These are phyloP conservation scores for Arabis hirsuta DNA, from an alignment of 345 rosid species.

Conservation along the genomic window DNA sequence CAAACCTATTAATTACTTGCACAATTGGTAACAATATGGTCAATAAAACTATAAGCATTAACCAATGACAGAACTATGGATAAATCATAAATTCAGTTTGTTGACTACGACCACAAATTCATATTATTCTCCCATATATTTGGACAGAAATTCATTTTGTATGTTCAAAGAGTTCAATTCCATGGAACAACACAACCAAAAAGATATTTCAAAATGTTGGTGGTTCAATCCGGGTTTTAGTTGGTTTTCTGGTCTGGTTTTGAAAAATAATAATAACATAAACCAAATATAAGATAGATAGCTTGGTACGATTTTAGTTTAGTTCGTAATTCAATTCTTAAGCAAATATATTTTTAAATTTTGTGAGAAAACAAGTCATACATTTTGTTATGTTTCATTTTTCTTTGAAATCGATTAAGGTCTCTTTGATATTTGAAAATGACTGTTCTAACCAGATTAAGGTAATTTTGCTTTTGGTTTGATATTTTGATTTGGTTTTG, in stretches of 20 bases:
- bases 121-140: not conserved
- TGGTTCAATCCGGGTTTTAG: not conserved
- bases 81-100: not conserved
- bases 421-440: not conserved
- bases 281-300: not conserved
- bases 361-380: not conserved
- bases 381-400: not conserved
- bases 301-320: not conserved
- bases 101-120: conserved; percentile 8
- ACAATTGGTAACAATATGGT: not conserved
- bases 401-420: not conserved
- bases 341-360: not conserved
- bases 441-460: not conserved
- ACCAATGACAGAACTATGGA: not conserved
- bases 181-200: not conserved
- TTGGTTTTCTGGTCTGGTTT: too few species aligned
- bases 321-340: not conserved
- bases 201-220: not conserved
- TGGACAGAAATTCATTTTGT: not conserved
- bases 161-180: not conserved
- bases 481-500: not conserved
- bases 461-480: not conserved
- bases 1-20: not conserved
- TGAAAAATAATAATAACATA: too few species aligned
- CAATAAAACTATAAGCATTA: conserved; percentile 16